A percentile compares a stretch with the other conserved stretches of the same genome.
These are phyloP conservation scores for Albatrellus ellisii DNA, from an alignment of 768 basidiomycete genomes.

Conservation along the genomic window DNA sequence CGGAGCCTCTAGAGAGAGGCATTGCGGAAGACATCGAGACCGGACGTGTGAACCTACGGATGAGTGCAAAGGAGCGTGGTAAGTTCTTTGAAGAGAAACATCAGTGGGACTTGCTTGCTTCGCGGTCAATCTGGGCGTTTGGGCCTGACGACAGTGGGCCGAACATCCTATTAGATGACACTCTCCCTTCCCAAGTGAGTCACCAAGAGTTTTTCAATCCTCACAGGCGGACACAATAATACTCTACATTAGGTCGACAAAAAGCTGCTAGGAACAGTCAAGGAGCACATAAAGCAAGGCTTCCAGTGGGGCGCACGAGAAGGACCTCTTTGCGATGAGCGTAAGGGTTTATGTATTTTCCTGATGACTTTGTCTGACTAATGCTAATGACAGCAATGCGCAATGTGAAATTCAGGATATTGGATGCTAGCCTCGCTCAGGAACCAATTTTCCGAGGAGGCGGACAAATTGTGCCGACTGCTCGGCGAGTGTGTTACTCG, in stretches of 20 bases:
- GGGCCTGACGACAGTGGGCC: conserved; percentile 94
- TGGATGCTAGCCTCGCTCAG: conserved; percentile 84
- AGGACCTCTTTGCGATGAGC: conserved; percentile 96
- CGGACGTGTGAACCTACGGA: conserved; percentile 86
- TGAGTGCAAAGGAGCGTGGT: conserved; percentile 91
- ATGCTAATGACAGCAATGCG: conserved; percentile 65
- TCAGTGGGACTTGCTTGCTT: conserved; percentile 96
- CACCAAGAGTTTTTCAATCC: no score
- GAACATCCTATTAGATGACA: conserved; percentile 91
- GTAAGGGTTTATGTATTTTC: conserved; percentile 38
- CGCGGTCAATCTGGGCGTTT: conserved; percentile 98
- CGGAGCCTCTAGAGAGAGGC: conserved; percentile 91
- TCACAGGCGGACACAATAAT: no score
- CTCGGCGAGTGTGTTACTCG: conserved; percentile 97
- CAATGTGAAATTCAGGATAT: conserved; percentile 93
- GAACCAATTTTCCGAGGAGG: conserved; percentile 98
- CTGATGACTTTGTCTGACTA: conserved; percentile 2
- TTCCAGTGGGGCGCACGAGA: conserved; percentile 99
- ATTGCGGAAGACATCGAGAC: conserved; percentile 94
- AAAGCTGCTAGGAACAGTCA: conserved; percentile 78
- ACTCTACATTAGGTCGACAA: conserved; percentile 62
- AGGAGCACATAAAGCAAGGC: conserved; percentile 94
- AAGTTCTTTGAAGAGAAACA: conserved; percentile 95
- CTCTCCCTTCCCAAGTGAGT: conserved; percentile 79
- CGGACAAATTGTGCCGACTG: conserved; percentile 97